Conservation (phyloP, 2,329 filamentous ascomycete species). For the Trichocomaceae sp. region DNA sequence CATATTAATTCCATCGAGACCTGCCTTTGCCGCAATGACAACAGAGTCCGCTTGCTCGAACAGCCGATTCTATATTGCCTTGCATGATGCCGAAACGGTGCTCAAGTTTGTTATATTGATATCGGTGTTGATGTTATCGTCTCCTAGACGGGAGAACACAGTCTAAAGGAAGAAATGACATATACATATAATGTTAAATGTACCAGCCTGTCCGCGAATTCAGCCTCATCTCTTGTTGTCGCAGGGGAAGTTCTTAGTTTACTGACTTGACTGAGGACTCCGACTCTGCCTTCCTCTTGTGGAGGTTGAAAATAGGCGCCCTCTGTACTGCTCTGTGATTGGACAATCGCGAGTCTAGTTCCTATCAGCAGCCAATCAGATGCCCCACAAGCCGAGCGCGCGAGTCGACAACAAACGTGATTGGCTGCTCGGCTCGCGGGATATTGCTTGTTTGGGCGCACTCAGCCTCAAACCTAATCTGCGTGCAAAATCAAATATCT, state of each 20-base stretch:
- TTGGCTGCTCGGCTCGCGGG: background rate
- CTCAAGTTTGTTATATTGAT: background rate
- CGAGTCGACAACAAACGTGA: background rate
- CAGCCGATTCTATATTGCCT: background rate
- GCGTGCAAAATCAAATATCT: background rate
- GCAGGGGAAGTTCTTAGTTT: too few species aligned
- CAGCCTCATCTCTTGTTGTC: conserved; percentile 1
- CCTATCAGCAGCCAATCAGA: background rate
- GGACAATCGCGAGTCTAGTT: background rate
- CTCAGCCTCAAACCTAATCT: background rate
- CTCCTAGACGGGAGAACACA: conserved; percentile 3
- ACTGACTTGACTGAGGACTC: too few species aligned
- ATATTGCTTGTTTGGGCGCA: conserved; percentile 2
- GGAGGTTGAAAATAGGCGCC: background rate
- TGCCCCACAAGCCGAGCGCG: background rate
- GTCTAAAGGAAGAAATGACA: background rate
- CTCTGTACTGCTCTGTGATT: background rate
- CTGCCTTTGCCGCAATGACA: conserved; percentile 11
- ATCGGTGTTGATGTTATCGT: background rate
- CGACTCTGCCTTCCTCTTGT: background rate
- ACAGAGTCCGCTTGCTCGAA: conserved; percentile 6
- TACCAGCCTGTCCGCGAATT: background rate
- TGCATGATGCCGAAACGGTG: background rate
- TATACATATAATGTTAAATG: conserved; percentile 11
- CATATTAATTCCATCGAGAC: too few species aligned